Percentiles rank a stretch among this genome's conserved stretches.
Conservation (phyloP, 179 eudicot genomes). For the Spinacia oleracea region DNA sequence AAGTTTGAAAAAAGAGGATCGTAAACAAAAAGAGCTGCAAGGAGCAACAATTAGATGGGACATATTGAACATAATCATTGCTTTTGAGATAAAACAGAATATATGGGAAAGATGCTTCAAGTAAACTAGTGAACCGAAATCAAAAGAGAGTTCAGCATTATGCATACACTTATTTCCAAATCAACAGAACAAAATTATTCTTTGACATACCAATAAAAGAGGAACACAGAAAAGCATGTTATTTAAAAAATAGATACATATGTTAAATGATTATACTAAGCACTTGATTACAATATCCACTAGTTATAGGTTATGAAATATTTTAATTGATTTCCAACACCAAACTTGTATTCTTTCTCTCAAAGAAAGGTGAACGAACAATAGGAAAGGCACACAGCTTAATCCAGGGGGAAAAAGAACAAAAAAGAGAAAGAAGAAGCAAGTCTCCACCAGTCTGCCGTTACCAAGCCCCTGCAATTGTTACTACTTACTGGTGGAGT, state of each 20-base stretch:
- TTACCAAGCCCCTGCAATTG: neutral
- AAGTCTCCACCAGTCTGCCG: neutral
- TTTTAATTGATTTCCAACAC: too few relatives aligned
- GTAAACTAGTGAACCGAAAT: slow-evolving; percentile 13
- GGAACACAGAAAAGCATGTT: slow-evolving; percentile 9
- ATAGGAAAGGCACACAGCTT: neutral
- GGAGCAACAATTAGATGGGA: slow-evolving; percentile 3
- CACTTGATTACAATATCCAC: neutral
- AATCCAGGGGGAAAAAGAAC: too few relatives aligned
- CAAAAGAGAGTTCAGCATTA: slow-evolving; percentile 6
- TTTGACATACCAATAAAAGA: slow-evolving; percentile 1
- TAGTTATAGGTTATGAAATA: neutral
- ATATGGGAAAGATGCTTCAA: slow-evolving; percentile 17
- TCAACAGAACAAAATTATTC: slow-evolving; percentile 21
- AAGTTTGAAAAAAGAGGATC: neutral
- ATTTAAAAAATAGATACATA: neutral
- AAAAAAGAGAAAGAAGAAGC: neutral
- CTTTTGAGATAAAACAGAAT: slow-evolving; percentile 3
- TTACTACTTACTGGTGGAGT: neutral
- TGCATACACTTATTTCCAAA: slow-evolving; percentile 6
- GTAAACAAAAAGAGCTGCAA: slow-evolving; percentile 7
- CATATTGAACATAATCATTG: neutral
- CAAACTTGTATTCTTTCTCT: too few relatives aligned
- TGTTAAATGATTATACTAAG: too few relatives aligned
- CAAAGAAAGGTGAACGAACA: neutral